A percentile compares a stretch with the other conserved stretches of the same genome.
Conservation (phyloP, 331 rosid genomes). For the Phaseolus coccineus region DNA sequence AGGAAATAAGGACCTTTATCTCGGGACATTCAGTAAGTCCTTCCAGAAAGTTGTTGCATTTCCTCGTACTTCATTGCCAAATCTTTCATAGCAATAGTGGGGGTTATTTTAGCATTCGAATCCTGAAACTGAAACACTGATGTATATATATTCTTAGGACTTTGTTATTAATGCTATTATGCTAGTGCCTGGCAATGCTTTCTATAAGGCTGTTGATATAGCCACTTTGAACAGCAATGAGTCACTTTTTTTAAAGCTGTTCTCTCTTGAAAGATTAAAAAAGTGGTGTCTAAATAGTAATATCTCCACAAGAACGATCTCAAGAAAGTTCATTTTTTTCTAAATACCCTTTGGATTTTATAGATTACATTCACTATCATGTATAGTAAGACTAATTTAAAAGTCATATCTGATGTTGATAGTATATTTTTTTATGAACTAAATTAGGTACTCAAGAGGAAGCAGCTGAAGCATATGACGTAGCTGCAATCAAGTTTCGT, state of each 20-base stretch:
- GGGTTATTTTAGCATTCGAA: neutral
- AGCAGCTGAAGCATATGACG: constrained; percentile 98
- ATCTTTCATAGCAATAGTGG: neutral
- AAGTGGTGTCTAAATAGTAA: constrained; percentile 7
- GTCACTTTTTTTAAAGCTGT: constrained; percentile 59
- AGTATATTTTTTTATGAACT: neutral
- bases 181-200: constrained; percentile 39
- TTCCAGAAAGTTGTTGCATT: constrained; percentile 3
- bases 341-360: neutral
- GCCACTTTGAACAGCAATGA: constrained; percentile 47
- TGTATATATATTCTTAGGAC: constrained; percentile 23
- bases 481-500: constrained; percentile 94
- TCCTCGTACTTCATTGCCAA: constrained; percentile 8
- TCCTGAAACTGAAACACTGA: neutral
- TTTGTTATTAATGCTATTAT: constrained; percentile 25
- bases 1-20: constrained; percentile 98
- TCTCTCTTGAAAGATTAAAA: constrained; percentile 29
- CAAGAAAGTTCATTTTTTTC: constrained; percentile 29
- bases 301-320: constrained; percentile 13
- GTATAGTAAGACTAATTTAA: neutral
- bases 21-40: constrained; percentile 92
- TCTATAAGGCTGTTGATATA: constrained; percentile 55
- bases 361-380: neutral
- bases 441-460: constrained; percentile 94
- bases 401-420: neutral